Conservation (phyloP, 768 basidiomycete genomes). For the Amanita jacksonii region DNA sequence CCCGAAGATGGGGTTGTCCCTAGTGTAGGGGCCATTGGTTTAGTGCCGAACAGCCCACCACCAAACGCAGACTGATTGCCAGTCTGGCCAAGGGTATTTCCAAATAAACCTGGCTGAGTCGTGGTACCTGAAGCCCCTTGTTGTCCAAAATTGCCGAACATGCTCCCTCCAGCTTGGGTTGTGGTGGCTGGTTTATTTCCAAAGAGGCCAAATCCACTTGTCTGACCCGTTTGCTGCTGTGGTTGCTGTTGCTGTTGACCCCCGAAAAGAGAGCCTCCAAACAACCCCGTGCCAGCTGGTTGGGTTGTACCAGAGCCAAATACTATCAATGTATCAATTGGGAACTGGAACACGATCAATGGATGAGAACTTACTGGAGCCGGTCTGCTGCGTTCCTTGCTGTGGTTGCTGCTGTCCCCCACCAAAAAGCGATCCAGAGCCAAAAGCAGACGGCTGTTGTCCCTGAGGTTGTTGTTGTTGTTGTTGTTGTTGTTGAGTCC, state of each 20-base stretch:
- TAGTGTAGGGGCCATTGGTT: constrained; percentile 41
- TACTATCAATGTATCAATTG: not conserved
- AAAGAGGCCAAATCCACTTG: constrained; percentile 31
- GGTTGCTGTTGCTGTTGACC: constrained; percentile 21
- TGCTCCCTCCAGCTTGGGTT: constrained; percentile 19
- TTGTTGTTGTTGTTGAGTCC: constrained; percentile 23
- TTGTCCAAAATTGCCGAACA: constrained; percentile 40
- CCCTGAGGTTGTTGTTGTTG: constrained; percentile 28
- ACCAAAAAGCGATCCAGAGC: constrained; percentile 7
- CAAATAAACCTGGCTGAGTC: constrained; percentile 36
- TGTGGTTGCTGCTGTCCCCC: constrained; percentile 16
- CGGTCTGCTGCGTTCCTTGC: constrained; percentile 23
- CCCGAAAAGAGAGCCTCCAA: constrained; percentile 14
- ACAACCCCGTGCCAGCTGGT: constrained; percentile 14
- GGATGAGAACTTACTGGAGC: constrained; percentile 15
- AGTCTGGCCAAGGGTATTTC: constrained; percentile 38
- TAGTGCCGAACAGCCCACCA: constrained; percentile 40
- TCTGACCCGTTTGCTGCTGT: constrained; percentile 20
- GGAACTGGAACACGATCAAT: not conserved
- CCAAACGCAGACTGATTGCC: constrained; percentile 32
- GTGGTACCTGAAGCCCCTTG: constrained; percentile 17
- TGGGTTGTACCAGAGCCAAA: constrained; percentile 3
- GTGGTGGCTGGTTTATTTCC: constrained; percentile 29
- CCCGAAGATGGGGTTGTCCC: constrained; percentile 32
- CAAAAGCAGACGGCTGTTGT: constrained; percentile 21